Evolutionary conservation across 768 basidiomycete genomes (phyloP).

Genomic region (Lactarius pseudohatsudake): DNA sequence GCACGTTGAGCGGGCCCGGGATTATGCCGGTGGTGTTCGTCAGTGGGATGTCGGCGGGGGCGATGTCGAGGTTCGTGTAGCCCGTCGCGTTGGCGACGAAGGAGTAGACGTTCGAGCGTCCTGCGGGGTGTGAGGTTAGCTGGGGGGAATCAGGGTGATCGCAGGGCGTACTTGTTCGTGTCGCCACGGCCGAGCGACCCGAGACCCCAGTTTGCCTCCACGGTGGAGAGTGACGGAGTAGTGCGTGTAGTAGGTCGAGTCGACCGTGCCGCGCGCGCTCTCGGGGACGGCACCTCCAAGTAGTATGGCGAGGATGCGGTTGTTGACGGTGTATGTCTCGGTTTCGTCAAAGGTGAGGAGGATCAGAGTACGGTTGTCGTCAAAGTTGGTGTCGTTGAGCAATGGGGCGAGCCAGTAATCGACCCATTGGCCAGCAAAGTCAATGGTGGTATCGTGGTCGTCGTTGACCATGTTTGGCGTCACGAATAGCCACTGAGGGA

Average conservation of each 20-base stretch:
- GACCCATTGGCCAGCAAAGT: constrained; percentile 34
- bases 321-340: constrained; percentile 43
- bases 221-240: constrained; percentile 45
- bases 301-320: constrained; percentile 47
- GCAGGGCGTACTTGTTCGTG: constrained; percentile 43
- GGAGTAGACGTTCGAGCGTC: constrained; percentile 50
- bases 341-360: constrained; percentile 39
- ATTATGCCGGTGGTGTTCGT: constrained; percentile 45
- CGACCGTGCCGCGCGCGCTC: constrained; percentile 43
- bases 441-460: constrained; percentile 58
- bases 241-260: constrained; percentile 59
- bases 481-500: constrained; percentile 56
- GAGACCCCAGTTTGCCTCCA: no score
- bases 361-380: no score
- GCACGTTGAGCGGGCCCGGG: constrained; percentile 46
- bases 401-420: no score
- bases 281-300: constrained; percentile 48
- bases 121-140: no score
- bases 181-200: no score
- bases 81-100: constrained; percentile 49
- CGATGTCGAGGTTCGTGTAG: constrained; percentile 43
- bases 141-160: not conserved
- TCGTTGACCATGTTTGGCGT: constrained; percentile 62
- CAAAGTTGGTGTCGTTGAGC: no score
- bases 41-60: constrained; percentile 33